Base-by-base conservation (phyloP, 108 stramenopile species). In the Pelagomonas calceolata region DNA sequence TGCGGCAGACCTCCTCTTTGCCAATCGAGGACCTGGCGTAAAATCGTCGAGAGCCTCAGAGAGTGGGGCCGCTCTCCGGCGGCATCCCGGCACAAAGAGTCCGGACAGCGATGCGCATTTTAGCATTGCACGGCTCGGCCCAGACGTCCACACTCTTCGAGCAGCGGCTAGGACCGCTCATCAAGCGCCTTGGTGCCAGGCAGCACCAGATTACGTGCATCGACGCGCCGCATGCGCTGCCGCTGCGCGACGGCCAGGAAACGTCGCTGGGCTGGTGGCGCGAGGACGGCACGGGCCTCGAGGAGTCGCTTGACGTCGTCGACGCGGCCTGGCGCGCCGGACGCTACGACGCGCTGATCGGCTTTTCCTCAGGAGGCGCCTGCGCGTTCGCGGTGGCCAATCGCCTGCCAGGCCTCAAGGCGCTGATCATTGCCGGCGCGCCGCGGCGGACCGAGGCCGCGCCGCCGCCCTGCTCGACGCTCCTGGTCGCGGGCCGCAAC, bases 341-440 rank as follows among this genome's bases (percentile, higher is more conserved):
- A 15, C 73, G 68, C 46, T 74, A 68, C 60, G 67, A 68, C 21
- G 73, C 36, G 68, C 18, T 74, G 12, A 0, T 74, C 31, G 73
- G 68, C 30, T 74, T 74, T 29, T 68, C 68, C 30, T 67, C 67
- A 68, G 73, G 73, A 35, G 73, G n/a, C 36, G 63, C 73, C 21
- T 26, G 30, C 63, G 69, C 68, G 5, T 36, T 34, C 21, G 30
- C 63, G n/a, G 67, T 68, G 12, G 69, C 68, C 33, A 66, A 36
- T 30, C 15, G 44, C 45, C 29, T 44, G 30, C 69, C 69, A 35
- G 73, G 68, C 30, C 30, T 74, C 32, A 16, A 69, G 39, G 34
- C 67, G 0, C 66, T 74, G 12, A 12, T 74, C 30, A 29, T 74
- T 16, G 68, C 29, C 36, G 73, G 73, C 26, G 73, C 73, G 35